Percentiles rank a stretch among this genome's conserved stretches.
These are phyloP conservation scores for Leccinum insolens DNA, from an alignment of 1,284 basidiomycete genomes.

Conservation along the genomic window DNA sequence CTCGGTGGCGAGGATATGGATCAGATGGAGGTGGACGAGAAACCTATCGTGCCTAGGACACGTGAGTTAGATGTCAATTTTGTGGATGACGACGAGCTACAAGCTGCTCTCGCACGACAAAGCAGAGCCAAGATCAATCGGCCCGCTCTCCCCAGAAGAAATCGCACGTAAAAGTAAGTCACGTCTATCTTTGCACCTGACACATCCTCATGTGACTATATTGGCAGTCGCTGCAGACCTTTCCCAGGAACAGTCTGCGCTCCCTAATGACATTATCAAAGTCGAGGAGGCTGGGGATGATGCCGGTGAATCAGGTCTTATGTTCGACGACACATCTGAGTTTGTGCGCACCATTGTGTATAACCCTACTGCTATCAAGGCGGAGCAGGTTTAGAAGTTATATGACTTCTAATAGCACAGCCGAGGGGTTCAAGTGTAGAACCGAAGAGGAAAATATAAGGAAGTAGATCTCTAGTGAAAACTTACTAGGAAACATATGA, in stretches of 20 bases:
- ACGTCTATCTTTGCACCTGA: not conserved
- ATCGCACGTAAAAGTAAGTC: slow-evolving; percentile 77
- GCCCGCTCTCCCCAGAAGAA: slow-evolving; percentile 77
- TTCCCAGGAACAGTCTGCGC: slow-evolving; percentile 50
- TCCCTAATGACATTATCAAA: slow-evolving; percentile 51
- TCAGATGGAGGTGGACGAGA: slow-evolving; percentile 80
- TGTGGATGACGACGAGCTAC: slow-evolving; percentile 98
- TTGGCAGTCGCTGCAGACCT: slow-evolving; percentile 64
- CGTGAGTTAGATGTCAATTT: slow-evolving; percentile 85
- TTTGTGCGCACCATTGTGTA: slow-evolving; percentile 91
- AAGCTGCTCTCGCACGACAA: slow-evolving; percentile 88
- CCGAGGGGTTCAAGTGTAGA: no score
- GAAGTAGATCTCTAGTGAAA: no score
- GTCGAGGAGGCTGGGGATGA: slow-evolving; percentile 67
- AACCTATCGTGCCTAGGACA: slow-evolving; percentile 59
- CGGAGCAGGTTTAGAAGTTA: slow-evolving; percentile 51
- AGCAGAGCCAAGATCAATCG: slow-evolving; percentile 83
- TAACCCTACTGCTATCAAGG: slow-evolving; percentile 57
- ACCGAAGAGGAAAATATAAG: no score
- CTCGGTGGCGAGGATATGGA: slow-evolving; percentile 45
- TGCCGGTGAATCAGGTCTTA: slow-evolving; percentile 62
- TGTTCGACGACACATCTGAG: slow-evolving; percentile 97
- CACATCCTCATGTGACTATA: slow-evolving; percentile 1
- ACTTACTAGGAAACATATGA: no score
- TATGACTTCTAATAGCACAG: no score